Conservation (phyloP, 805 yeast species). For the Candida piceae region DNA sequence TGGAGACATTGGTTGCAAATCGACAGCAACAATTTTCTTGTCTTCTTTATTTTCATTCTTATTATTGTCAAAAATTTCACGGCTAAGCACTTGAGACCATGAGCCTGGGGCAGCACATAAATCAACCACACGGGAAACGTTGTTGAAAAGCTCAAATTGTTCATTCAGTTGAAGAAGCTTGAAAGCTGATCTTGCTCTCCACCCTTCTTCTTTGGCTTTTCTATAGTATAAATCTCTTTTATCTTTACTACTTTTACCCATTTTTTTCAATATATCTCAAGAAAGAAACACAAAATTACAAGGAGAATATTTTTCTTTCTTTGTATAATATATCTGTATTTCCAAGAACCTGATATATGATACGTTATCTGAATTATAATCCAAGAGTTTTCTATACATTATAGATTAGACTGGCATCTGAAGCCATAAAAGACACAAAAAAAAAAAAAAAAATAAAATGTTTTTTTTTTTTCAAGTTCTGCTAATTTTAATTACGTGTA, state of each 20-base stretch:
- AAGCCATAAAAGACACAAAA: too few relatives aligned
- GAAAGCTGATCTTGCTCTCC: conserved; percentile 96
- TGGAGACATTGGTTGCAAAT: conserved; percentile 96
- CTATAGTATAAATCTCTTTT: conserved; percentile 89
- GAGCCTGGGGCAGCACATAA: conserved; percentile 98
- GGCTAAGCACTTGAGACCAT: conserved; percentile 92
- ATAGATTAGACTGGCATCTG: too few relatives aligned
- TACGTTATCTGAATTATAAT: too few relatives aligned
- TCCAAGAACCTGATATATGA: too few relatives aligned
- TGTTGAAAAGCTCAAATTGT: conserved; percentile 75
- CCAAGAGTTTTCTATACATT: neutral
- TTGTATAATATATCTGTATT: neutral
- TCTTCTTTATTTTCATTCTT: conserved; percentile 17
- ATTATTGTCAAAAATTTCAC: conserved; percentile 47
- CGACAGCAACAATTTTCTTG: conserved; percentile 82
- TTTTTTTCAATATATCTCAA: too few relatives aligned
- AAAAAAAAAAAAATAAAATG: too few relatives aligned
- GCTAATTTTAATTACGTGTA: too few relatives aligned
- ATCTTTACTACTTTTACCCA: conserved; percentile 96
- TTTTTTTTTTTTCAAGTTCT: too few relatives aligned
- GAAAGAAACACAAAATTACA: neutral
- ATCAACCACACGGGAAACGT: conserved; percentile 82
- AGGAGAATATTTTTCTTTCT: neutral
- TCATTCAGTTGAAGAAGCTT: conserved; percentile 87
- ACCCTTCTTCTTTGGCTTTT: conserved; percentile 96